Conservation (phyloP, 1,284 basidiomycete species). For the Trametes polyzona region DNA sequence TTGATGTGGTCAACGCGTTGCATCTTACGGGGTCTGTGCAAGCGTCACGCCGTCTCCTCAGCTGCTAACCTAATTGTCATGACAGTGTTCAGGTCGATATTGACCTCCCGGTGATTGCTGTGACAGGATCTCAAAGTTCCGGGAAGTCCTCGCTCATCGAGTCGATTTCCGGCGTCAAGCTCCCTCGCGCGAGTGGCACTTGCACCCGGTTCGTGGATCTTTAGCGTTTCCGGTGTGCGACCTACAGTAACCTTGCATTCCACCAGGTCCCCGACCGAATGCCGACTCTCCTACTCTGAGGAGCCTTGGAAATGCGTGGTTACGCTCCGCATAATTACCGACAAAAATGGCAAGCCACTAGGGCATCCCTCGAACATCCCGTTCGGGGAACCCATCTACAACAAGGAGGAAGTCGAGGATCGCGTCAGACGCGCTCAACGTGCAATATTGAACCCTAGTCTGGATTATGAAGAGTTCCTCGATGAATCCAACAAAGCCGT, state of each 20-base stretch:
- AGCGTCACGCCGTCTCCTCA: no score
- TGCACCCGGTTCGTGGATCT: slow-evolving; percentile 57
- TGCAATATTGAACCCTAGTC: slow-evolving; percentile 69
- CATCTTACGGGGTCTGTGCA: slow-evolving; percentile 62
- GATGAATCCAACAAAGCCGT: slow-evolving; percentile 37
- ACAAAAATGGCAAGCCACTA: slow-evolving; percentile 47
- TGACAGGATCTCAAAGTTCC: slow-evolving; percentile 47
- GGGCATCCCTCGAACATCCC: slow-evolving; percentile 43
- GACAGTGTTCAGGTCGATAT: slow-evolving; percentile 65
- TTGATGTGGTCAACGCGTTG: slow-evolving; percentile 56
- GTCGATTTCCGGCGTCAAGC: slow-evolving; percentile 69
- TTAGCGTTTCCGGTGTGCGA: not conserved
- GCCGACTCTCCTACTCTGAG: slow-evolving; percentile 53
- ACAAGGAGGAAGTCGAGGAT: slow-evolving; percentile 62
- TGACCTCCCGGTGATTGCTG: slow-evolving; percentile 70
- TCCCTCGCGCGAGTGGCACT: slow-evolving; percentile 65
- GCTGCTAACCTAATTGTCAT: not conserved
- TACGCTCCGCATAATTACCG: slow-evolving; percentile 49
- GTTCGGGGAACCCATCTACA: slow-evolving; percentile 58
- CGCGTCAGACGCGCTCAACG: slow-evolving; percentile 70
- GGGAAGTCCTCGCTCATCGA: slow-evolving; percentile 80
- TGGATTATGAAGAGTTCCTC: slow-evolving; percentile 42
- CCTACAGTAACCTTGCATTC: slow-evolving; percentile 1
- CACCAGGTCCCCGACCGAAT: slow-evolving; percentile 73
- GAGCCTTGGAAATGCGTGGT: slow-evolving; percentile 64